A percentile compares a stretch with the other conserved stretches of the same genome.
Conservation (phyloP, 2,329 filamentous ascomycete genomes). For the Drechslerella stenobrocha region DNA sequence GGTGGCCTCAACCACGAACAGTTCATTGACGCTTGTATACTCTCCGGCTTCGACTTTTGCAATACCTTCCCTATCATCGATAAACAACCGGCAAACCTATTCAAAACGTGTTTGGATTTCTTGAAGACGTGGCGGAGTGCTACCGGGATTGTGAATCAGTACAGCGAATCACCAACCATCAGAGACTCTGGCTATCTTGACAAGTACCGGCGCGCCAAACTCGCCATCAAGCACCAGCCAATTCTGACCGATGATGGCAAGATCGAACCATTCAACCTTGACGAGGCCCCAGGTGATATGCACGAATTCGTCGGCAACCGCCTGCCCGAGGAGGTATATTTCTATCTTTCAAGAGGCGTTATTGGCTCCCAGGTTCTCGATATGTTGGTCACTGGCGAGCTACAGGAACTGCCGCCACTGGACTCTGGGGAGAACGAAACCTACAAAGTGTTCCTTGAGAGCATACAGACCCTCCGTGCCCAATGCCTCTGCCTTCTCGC, state of each 20-base stretch:
- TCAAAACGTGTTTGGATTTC: conserved; percentile 77
- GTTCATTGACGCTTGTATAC: conserved; percentile 80
- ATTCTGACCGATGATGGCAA: conserved; percentile 77
- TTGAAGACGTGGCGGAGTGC: conserved; percentile 70
- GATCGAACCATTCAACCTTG: conserved; percentile 72
- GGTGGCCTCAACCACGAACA: conserved; percentile 66
- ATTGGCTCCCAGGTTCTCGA: conserved; percentile 77
- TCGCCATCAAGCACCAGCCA: conserved; percentile 85
- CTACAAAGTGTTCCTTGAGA: conserved; percentile 76
- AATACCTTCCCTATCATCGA: conserved; percentile 77
- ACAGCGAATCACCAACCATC: conserved; percentile 74
- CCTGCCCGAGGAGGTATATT: conserved; percentile 84
- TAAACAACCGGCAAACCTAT: conserved; percentile 61
- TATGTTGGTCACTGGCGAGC: conserved; percentile 77
- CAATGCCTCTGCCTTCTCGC: conserved; percentile 77
- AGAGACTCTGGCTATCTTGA: conserved; percentile 76
- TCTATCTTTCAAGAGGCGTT: conserved; percentile 82
- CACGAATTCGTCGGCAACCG: conserved; percentile 89
- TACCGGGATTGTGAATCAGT: conserved; percentile 72
- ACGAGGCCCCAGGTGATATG: conserved; percentile 76
- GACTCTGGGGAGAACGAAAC: conserved; percentile 78
- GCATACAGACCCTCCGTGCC: conserved; percentile 74
- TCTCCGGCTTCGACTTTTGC: conserved; percentile 80
- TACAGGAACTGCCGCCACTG: conserved; percentile 78
- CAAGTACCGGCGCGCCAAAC: conserved; percentile 80